phyloP scores from a whole-genome alignment of 2,329 filamentous ascomycete genomes.

The Dendryphion nanum region DNA sequence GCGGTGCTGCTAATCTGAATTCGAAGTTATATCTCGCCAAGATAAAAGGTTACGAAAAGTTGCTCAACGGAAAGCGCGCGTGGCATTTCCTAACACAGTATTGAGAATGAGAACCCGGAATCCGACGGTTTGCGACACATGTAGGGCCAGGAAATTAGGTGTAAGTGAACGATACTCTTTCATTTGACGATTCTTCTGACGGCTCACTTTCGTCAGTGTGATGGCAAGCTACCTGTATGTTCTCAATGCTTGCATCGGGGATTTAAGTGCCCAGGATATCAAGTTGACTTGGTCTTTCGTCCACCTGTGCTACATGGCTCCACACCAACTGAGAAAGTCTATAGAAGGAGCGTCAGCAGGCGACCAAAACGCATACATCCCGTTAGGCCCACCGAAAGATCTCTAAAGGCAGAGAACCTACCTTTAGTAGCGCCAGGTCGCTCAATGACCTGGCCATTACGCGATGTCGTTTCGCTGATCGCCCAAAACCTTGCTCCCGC shows the following conservation, averaged over 20 bases:
- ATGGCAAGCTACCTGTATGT: not conserved
- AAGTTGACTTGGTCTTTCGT: not conserved
- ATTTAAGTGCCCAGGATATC: not conserved
- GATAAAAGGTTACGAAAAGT: not conserved
- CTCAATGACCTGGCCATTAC: not conserved
- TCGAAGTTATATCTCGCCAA: not conserved
- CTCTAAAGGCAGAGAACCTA: too few relatives aligned
- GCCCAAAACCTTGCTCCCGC: not conserved
- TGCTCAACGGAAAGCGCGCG: too few relatives aligned
- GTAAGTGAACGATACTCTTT: not conserved
- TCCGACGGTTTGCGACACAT: not conserved
- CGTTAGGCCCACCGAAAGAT: too few relatives aligned
- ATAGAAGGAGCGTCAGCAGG: too few relatives aligned
- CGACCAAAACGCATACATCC: too few relatives aligned
- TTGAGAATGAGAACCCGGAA: slow-evolving; percentile 1
- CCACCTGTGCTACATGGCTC: not conserved
- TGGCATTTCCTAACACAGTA: too few relatives aligned
- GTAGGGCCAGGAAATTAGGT: not conserved
- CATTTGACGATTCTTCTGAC: not conserved
- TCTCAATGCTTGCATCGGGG: not conserved
- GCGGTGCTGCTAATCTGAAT: not conserved
- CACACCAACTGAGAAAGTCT: too few relatives aligned
- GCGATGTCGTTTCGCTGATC: not conserved
- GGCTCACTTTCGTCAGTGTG: not conserved
- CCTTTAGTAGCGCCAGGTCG: too few relatives aligned